Base-by-base conservation (phyloP, 208 protist genomes). In the Leptomonas seymouri region DNA sequence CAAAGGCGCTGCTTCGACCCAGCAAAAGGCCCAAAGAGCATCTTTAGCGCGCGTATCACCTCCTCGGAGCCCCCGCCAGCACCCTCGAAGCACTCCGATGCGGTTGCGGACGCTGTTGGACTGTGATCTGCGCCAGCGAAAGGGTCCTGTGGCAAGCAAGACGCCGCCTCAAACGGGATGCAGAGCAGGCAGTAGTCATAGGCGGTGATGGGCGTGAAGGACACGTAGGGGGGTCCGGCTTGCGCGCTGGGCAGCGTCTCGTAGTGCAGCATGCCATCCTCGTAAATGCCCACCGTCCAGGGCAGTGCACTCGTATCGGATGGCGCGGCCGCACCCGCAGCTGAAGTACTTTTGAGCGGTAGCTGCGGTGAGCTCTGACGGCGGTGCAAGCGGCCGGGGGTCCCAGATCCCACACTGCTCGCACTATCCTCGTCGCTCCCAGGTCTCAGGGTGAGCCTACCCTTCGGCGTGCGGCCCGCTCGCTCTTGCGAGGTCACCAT, bases 211-310 rank as follows among this genome's bases (percentile, higher is more conserved):
- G 71, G 71, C n/a, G 64, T 46, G 9, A 41, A 46, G n/a, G 54
- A 57, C 48, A 28, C 18, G 56, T 23, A 34, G 9, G 64, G 46
- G n/a, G 63, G 25, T 11, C 49, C 14, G 48, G 51, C 31, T 27
- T 45, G 36, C 7, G 27, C 16, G 18, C 57, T 49, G 8, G 71
- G 64, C 44, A 53, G 63, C 16, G 50, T 18, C 57, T 71, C 63
- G 31, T 54, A 71, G 20, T 64, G 71, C 65, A 77, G 28, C 0
- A 77, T 25, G 12, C 71, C 62, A 4, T 77, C 71, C 48, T 77
- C 71, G 51, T 7, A 71, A n/a, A 71, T 50, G 3, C 48, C 55
- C 15, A 77, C 50, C 44, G 64, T 36, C 58, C 71, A 67, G 5
- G 44, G 49, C 66, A n/a, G 42, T 27, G 45, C 28, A 21, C 23